Evolutionary conservation across 1,284 basidiomycete species (phyloP), one percentile per base, ranked within the genome.

Genomic region (Erythrobasidium hasegawianum): DNA sequence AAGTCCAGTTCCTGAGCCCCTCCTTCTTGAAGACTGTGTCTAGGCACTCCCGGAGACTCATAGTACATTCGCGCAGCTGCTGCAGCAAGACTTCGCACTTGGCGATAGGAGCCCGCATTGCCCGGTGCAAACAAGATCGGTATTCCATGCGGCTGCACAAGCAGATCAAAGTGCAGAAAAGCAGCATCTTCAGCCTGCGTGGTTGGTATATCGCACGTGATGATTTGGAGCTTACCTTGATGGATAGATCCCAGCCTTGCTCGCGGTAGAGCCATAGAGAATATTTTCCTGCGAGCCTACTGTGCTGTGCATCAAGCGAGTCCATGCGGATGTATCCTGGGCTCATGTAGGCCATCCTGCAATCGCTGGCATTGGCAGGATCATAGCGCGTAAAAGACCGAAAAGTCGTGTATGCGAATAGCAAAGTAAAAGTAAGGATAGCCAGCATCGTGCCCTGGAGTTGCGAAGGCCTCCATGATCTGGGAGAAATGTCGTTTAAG

Each of bases 281-380:
- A 77, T 97, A 97, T 66, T 90, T 83, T 20, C 77, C 76, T 20
- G 85, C 85, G 5, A 90, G 79, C 18, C 85, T 27, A 20, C 57
- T 66, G 13, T 52, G 54, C 14, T 20, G 27, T 20, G 40, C 59
- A 41, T 64, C 53, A 88, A 86, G 33, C 78, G 80, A 45, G 79
- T 74, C 72, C 87, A 73, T 86, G 39, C 87, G 81, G 24, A 77
- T 66, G 77, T 97, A 98, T 4, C 87, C 87, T 0, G 94, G 95
- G 3, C 84, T 89, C 96, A 98, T 98, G 82, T 86, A 93, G 68
- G 91, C 92, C 95, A 98, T 98, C 60, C 90, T 86, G 78, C 95
- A 99, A 16, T 27, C n/a, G 27, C 27, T 58, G 11, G 56, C 47
- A 8, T 65, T 29, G 22, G 53, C 33, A 2, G 56, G 55, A 18